A percentile compares a stretch with the other conserved stretches of the same genome.
phyloP scores from a whole-genome alignment of 176 grass and related monocot species.

The Chloris gayana region DNA sequence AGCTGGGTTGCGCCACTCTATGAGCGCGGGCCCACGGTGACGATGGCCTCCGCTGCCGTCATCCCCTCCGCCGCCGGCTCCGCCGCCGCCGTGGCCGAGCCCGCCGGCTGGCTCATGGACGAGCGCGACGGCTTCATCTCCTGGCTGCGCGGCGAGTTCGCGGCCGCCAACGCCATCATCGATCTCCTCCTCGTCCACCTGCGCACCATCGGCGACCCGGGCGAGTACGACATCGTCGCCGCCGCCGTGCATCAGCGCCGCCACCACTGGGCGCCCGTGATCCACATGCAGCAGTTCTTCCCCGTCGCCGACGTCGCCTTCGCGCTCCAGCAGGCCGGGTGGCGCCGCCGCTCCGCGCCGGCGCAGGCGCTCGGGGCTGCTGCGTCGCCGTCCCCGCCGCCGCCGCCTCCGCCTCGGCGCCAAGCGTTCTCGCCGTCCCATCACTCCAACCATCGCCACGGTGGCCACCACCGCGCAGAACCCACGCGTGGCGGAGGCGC shows the following conservation, averaged over 20 bases:
- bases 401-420: slow-evolving; percentile 39
- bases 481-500: slow-evolving; percentile 8
- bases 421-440: slow-evolving; percentile 37
- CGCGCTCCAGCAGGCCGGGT: slow-evolving; percentile 72
- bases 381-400: slow-evolving; percentile 28
- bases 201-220: slow-evolving; percentile 55
- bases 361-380: slow-evolving; percentile 33
- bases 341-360: slow-evolving; percentile 51
- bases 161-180: slow-evolving; percentile 88
- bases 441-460: slow-evolving; percentile 40
- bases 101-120: slow-evolving; percentile 49
- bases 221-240: slow-evolving; percentile 73
- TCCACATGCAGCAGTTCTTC: slow-evolving; percentile 97
- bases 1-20: not conserved
- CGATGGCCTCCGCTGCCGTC: slow-evolving; percentile 53
- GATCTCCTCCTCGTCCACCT: slow-evolving; percentile 79
- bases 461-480: slow-evolving; percentile 32
- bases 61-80: slow-evolving; percentile 18
- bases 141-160: slow-evolving; percentile 92
- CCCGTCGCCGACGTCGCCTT: slow-evolving; percentile 67
- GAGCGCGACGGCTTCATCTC: slow-evolving; percentile 89
- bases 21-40: slow-evolving; percentile 37
- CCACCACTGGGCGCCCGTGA: slow-evolving; percentile 72
- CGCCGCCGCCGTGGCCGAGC: slow-evolving; percentile 30
- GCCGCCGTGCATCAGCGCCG: slow-evolving; percentile 75